Percentiles rank a stretch among this genome's conserved stretches.
Conservation (phyloP, 495 filamentous ascomycete species). For the Neurospora sp. region DNA sequence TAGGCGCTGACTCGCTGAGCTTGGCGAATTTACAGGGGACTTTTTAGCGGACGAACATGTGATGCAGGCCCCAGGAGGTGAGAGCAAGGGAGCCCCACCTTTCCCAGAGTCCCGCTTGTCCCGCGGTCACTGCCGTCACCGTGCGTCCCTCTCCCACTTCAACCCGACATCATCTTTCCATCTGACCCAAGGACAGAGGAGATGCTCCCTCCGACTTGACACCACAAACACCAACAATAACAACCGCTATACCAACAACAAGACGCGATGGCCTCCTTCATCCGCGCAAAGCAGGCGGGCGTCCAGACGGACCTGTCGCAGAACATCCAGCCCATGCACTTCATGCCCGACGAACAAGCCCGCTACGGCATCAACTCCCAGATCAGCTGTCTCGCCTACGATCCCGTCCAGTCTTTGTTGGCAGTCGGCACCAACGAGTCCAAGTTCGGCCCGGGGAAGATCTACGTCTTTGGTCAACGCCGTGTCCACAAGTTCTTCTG, state of each 20-base stretch:
- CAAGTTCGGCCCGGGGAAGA: constrained; percentile 64
- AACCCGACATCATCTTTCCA: neutral
- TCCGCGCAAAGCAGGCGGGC: constrained; percentile 87
- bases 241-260: neutral
- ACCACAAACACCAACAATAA: neutral
- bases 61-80: neutral
- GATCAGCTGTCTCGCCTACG: constrained; percentile 73
- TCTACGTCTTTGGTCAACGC: constrained; percentile 83
- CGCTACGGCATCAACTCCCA: constrained; percentile 86
- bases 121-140: neutral
- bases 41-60: neutral
- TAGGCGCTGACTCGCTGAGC: neutral
- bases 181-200: neutral
- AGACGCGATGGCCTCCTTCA: constrained; percentile 63
- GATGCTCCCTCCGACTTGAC: neutral
- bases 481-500: constrained; percentile 67
- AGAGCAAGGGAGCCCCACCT: neutral
- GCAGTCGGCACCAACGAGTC: constrained; percentile 86
- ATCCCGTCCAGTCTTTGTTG: constrained; percentile 85
- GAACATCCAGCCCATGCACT: constrained; percentile 60
- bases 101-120: neutral
- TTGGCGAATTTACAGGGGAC: neutral
- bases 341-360: constrained; percentile 71
- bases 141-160: neutral
- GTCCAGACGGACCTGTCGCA: constrained; percentile 84